A percentile compares a stretch with the other conserved stretches of the same genome.
Conservation (phyloP, 768 basidiomycete species). For the Phlebiopsis flavidoalba region DNA sequence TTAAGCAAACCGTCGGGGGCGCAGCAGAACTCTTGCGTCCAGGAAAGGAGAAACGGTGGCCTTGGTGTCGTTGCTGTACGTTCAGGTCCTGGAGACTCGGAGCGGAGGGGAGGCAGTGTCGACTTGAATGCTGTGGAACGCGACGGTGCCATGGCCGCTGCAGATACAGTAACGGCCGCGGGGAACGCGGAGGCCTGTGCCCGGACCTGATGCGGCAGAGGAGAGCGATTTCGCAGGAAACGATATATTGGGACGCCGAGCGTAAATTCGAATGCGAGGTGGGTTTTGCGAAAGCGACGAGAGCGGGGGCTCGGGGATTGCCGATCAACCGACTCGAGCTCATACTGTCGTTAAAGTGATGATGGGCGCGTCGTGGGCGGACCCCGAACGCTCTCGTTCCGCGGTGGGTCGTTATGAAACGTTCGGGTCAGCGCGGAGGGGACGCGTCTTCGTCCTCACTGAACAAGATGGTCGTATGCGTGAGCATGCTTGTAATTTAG, state of each 20-base stretch:
- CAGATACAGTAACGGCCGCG: slow-evolving; percentile 1
- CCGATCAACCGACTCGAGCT: slow-evolving; percentile 1
- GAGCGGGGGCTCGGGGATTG: slow-evolving; percentile 5
- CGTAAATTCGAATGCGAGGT: slow-evolving; percentile 5
- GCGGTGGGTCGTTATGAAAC: slow-evolving; percentile 28
- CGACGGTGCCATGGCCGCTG: not conserved
- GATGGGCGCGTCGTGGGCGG: not conserved
- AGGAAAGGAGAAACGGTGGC: not conserved
- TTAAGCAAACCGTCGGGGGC: not conserved
- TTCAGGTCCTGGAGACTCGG: not conserved
- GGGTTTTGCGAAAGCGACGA: not conserved
- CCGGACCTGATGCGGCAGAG: not conserved
- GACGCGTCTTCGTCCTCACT: slow-evolving; percentile 40
- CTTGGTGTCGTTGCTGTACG: not conserved
- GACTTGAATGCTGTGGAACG: not conserved
- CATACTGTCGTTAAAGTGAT: not conserved
- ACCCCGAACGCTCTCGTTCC: slow-evolving; percentile 17
- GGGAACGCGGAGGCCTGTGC: slow-evolving; percentile 3
- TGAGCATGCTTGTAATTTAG: no score
- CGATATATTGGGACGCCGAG: slow-evolving; percentile 9
- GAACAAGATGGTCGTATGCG: not conserved
- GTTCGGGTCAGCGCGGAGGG: slow-evolving; percentile 33
- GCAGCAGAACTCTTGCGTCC: not conserved
- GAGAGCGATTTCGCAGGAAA: not conserved
- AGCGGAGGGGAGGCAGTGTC: not conserved